Percentiles rank a stretch among this genome's conserved stretches.
phyloP scores from a whole-genome alignment of 768 basidiomycete genomes.

The Cystobasidium ongulense region DNA sequence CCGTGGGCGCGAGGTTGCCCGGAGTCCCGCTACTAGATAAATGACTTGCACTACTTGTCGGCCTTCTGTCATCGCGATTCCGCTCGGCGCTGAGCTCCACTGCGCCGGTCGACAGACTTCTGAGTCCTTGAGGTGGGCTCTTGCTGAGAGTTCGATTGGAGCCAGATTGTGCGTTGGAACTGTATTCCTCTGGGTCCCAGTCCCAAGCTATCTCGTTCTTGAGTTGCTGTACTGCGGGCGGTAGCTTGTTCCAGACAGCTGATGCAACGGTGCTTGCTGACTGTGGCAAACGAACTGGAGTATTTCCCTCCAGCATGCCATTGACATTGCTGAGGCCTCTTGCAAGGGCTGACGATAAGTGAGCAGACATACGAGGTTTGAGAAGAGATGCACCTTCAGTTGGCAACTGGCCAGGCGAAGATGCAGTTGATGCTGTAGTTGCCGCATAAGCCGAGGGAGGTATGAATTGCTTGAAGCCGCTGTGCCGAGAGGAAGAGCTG shows the following conservation, averaged over 20 bases:
- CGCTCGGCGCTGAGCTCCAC: not conserved
- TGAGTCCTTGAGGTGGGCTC: slow-evolving; percentile 3
- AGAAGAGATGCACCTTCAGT: not conserved
- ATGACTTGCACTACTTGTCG: slow-evolving; percentile 2
- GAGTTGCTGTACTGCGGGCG: slow-evolving; percentile 19
- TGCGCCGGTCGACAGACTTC: slow-evolving; percentile 8
- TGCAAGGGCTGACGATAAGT: slow-evolving; percentile 8
- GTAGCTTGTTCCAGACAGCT: slow-evolving; percentile 27
- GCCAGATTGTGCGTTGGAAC: not conserved
- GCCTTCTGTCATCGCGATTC: not conserved
- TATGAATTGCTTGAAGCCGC: slow-evolving; percentile 13
- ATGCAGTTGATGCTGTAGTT: not conserved
- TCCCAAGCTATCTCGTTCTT: slow-evolving; percentile 9
- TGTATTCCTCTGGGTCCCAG: not conserved
- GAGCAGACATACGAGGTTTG: not conserved
- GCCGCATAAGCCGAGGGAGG: slow-evolving; percentile 19
- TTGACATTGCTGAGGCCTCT: slow-evolving; percentile 17
- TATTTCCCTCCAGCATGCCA: slow-evolving; percentile 12
- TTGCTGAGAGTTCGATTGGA: not conserved
- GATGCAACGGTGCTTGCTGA: slow-evolving; percentile 20
- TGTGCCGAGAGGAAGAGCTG: not conserved
- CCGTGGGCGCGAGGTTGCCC: not conserved
- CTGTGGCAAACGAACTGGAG: slow-evolving; percentile 12
- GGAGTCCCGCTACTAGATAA: not conserved
- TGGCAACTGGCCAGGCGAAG: slow-evolving; percentile 10